Percentiles rank a stretch among this genome's conserved stretches.
phyloP scores from a whole-genome alignment of 2,329 filamentous ascomycete genomes.

The Podosphaera leucotricha region DNA sequence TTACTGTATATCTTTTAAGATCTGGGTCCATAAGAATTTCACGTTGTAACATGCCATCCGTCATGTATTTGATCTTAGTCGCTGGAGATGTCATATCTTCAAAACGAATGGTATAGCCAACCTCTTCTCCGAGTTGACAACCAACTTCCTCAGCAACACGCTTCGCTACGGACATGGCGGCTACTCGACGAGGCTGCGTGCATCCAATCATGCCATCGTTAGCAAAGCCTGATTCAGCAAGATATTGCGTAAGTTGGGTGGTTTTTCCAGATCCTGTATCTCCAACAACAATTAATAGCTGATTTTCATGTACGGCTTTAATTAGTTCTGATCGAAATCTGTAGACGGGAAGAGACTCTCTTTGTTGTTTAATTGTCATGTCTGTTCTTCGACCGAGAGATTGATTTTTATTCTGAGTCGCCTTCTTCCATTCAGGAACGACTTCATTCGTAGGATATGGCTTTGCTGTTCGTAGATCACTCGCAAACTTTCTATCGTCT shows the following conservation, averaged over 20 bases:
- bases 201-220: constrained; percentile 65
- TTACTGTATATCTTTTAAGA: constrained; percentile 54
- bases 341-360: constrained; percentile 73
- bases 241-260: constrained; percentile 81
- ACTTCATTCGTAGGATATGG: constrained; percentile 35
- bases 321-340: constrained; percentile 68
- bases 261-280: constrained; percentile 94
- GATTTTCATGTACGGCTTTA: constrained; percentile 62
- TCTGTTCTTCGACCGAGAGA: constrained; percentile 75
- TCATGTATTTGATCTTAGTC: constrained; percentile 88
- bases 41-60: constrained; percentile 79
- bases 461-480: constrained; percentile 52
- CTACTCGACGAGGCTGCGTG: constrained; percentile 84
- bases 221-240: constrained; percentile 77
- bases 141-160: constrained; percentile 90
- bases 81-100: constrained; percentile 82
- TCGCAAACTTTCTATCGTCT: constrained; percentile 69
- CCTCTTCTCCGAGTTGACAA: constrained; percentile 70
- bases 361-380: constrained; percentile 79
- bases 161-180: constrained; percentile 91
- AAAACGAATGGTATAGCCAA: constrained; percentile 87
- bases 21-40: constrained; percentile 80
- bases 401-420: constrained; percentile 54
- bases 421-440: constrained; percentile 82
- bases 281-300: constrained; percentile 76